Conservation (phyloP, 495 filamentous ascomycete genomes). For the Hypoxylon rickii region DNA sequence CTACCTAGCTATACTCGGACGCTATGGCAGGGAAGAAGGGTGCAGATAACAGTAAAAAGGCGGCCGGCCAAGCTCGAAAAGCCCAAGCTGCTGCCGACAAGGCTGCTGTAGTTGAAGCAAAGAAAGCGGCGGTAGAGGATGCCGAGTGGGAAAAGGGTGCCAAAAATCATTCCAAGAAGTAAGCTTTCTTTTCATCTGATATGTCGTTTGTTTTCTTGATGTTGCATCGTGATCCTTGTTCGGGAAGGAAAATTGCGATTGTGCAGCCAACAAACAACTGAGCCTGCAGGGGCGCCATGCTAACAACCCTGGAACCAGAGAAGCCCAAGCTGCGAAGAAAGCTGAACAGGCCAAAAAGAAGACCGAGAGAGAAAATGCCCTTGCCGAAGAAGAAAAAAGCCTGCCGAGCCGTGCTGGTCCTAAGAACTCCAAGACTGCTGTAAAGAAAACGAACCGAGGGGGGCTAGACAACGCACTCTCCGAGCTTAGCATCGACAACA, state of each 20-base stretch:
- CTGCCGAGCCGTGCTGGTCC: slow-evolving; percentile 63
- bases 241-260: too few species aligned
- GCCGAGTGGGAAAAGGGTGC: slow-evolving; percentile 82
- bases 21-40: slow-evolving; percentile 68
- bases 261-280: too few species aligned
- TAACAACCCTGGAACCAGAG: slow-evolving; percentile 53
- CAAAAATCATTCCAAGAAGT: slow-evolving; percentile 88
- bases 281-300: neutral
- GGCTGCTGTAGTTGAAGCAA: slow-evolving; percentile 69
- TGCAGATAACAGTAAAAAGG: slow-evolving; percentile 86
- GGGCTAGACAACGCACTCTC: slow-evolving; percentile 65
- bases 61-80: slow-evolving; percentile 86
- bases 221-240: too few species aligned
- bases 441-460: slow-evolving; percentile 64
- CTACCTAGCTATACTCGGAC: too few species aligned
- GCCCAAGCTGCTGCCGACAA: slow-evolving; percentile 83
- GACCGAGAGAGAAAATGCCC: slow-evolving; percentile 79
- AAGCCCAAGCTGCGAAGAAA: slow-evolving; percentile 83
- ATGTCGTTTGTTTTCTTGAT: slow-evolving; percentile 1
- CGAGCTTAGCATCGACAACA: slow-evolving; percentile 59
- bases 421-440: slow-evolving; percentile 60
- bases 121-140: slow-evolving; percentile 69
- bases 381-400: slow-evolving; percentile 83
- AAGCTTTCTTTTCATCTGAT: slow-evolving; percentile 37
- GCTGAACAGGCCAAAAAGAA: slow-evolving; percentile 85